Evolutionary conservation across 1,139 yeast species (phyloP), one percentile per base, ranked within the genome.

Genomic region (Geotrichum armillariae): DNA sequence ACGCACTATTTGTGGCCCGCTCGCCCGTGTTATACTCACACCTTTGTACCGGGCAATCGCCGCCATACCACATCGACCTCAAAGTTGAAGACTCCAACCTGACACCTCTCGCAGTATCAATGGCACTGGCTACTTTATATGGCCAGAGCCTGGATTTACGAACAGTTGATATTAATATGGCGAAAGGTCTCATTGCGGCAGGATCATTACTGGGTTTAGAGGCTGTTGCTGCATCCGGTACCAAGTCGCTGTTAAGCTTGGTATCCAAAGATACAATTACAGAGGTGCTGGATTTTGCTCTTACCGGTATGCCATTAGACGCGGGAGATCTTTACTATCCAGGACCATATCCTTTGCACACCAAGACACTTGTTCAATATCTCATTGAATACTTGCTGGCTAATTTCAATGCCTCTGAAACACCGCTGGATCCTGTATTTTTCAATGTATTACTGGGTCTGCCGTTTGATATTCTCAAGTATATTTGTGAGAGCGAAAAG

Each of bases 81-180:
- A 71, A 77, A 29, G 78, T 78, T 20, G 74, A 75, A 54, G 83
- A 79, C 64, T 77, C 75, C 52, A 76, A 74, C 59, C 71, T 77
- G 61, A 79, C 79, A n/a, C 56, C 61, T 9, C 54, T 60, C 18
- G 54, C 67, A 9, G 47, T 67, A 27, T 60, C 67, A 2, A 60
- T 66, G 60, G 66, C 67, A 2, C 55, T 67, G 45, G 69, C 69
- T 8, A 64, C 70, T 14, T 57, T 67, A 16, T 67, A 67, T 49
- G 70, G 70, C 17, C 67, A 61, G 39, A 53, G 53, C n/a, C 49
- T 66, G 21, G 66, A 63, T 34, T 52, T 58, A 21, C 46, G 52
- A 20, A 52, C 57, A 11, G 58, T 58, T 27, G 61, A 59, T 44
- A 35, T 64, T 45, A 56, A 56, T 20, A 50, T 58, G 8, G 65